Evolutionary conservation across 495 filamentous ascomycete species (phyloP).

Genomic region (Monascus purpureus): DNA sequence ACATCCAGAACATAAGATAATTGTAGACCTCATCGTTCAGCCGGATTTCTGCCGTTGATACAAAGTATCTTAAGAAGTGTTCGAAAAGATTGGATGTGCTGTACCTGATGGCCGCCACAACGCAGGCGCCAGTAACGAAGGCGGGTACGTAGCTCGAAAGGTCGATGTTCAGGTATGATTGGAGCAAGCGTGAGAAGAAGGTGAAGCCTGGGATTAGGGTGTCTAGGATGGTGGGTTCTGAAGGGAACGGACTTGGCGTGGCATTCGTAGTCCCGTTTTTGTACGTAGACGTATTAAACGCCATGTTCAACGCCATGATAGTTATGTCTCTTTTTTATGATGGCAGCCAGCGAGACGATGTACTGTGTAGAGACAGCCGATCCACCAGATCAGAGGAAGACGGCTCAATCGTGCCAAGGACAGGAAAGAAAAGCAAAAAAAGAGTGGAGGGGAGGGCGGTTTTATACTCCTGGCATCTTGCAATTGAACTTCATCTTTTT

Average conservation of each 20-base stretch:
- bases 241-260: conserved; percentile 4
- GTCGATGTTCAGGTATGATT: conserved; percentile 53
- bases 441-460: too few species aligned
- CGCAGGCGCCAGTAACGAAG: conserved; percentile 33
- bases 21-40: conserved; percentile 56
- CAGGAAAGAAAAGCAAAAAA: too few species aligned
- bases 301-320: too few species aligned
- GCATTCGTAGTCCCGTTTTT: not conserved
- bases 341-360: too few species aligned
- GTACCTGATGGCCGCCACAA: conserved; percentile 39
- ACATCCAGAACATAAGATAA: conserved; percentile 57
- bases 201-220: conserved; percentile 62
- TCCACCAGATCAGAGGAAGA: too few species aligned
- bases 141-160: conserved; percentile 55
- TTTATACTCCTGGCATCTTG: too few species aligned
- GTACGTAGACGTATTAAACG: too few species aligned
- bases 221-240: conserved; percentile 45
- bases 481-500: too few species aligned
- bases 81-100: conserved; percentile 26
- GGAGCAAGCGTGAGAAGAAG: conserved; percentile 42
- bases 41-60: conserved; percentile 48
- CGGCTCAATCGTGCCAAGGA: too few species aligned
- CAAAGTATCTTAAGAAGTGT: conserved; percentile 15
- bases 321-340: too few species aligned
- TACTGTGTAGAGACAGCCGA: too few species aligned